Evolutionary conservation across 2,329 filamentous ascomycete genomes (phyloP).

Genomic region (Penicillium crustosum): DNA sequence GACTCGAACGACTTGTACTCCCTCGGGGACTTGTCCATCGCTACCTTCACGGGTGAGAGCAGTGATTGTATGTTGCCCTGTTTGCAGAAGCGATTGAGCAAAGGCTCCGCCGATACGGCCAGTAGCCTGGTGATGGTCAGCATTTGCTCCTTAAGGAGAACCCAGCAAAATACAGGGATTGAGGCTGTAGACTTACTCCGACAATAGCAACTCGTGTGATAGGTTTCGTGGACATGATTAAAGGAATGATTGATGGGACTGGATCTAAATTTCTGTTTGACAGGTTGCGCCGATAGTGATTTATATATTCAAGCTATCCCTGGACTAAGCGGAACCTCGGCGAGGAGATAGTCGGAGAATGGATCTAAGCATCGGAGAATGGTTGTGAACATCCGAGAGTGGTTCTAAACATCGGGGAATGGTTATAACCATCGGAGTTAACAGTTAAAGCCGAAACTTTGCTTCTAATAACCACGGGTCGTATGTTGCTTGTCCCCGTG

Average conservation of each 20-base stretch:
- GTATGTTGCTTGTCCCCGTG: not conserved
- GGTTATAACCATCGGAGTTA: not conserved
- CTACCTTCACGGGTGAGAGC: slow-evolving; percentile 50
- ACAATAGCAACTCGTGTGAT: slow-evolving; percentile 40
- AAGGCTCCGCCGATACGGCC: slow-evolving; percentile 35
- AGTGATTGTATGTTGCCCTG: slow-evolving; percentile 53
- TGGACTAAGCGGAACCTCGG: not conserved
- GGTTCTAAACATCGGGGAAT: not conserved
- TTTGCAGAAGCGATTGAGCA: slow-evolving; percentile 43
- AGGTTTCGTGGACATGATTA: slow-evolving; percentile 9
- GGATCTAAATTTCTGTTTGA: not conserved
- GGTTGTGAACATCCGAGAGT: too few relatives aligned
- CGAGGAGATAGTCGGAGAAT: not conserved
- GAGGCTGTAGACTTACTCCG: slow-evolving; percentile 29
- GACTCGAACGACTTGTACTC: slow-evolving; percentile 44
- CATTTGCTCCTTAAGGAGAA: not conserved
- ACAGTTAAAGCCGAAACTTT: not conserved
- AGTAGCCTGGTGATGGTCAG: slow-evolving; percentile 29
- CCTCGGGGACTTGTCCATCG: slow-evolving; percentile 42
- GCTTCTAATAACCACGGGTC: not conserved
- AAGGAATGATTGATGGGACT: not conserved
- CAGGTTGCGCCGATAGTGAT: fast-evolving
- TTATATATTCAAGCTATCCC: not conserved
- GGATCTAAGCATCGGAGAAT: not conserved
- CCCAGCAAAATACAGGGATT: not conserved